A percentile compares a stretch with the other conserved stretches of the same genome.
Evolutionary conservation across 768 basidiomycete species (phyloP).

Genomic region (Hygrocybe punicea): DNA sequence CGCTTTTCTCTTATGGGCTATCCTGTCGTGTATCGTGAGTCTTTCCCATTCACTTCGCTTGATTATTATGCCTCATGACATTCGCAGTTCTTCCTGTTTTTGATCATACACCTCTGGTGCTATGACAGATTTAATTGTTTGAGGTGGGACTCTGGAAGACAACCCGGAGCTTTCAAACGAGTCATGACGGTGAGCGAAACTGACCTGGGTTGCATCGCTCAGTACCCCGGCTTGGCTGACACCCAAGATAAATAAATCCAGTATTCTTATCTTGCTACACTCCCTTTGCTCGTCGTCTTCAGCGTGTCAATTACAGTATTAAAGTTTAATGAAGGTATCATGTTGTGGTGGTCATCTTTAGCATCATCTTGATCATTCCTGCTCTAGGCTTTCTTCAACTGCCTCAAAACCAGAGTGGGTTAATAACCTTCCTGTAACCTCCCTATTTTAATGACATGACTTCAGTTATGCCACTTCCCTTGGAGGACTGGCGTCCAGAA

Average conservation of each 20-base stretch:
- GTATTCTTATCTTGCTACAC: conserved; percentile 75
- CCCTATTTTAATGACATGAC: conserved; percentile 1
- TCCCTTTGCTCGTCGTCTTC: conserved; percentile 65
- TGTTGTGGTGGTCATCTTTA: conserved; percentile 8
- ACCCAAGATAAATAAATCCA: too few species aligned
- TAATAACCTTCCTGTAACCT: conserved; percentile 8
- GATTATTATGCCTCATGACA: conserved; percentile 2
- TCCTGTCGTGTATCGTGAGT: conserved; percentile 62
- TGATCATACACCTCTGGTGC: conserved; percentile 72
- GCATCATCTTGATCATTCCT: conserved; percentile 9
- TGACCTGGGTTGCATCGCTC: too few species aligned
- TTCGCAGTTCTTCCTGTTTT: conserved; percentile 62
- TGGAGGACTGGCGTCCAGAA: conserved; percentile 44
- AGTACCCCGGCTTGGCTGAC: too few species aligned
- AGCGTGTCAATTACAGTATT: conserved; percentile 56
- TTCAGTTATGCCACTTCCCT: conserved; percentile 57
- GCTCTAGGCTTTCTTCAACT: conserved; percentile 40
- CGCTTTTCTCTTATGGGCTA: conserved; percentile 74
- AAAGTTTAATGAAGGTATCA: conserved; percentile 69
- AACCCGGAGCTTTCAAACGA: conserved; percentile 82
- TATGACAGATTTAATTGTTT: conserved; percentile 77
- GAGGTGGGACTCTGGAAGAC: conserved; percentile 69
- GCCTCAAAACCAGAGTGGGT: conserved; percentile 36
- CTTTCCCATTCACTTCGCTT: conserved; percentile 35
- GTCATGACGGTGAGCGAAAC: conserved; percentile 73